These are phyloP conservation scores for Fusarium beomiforme DNA, from an alignment of 2,329 filamentous ascomycete species.

Conservation along the genomic window DNA sequence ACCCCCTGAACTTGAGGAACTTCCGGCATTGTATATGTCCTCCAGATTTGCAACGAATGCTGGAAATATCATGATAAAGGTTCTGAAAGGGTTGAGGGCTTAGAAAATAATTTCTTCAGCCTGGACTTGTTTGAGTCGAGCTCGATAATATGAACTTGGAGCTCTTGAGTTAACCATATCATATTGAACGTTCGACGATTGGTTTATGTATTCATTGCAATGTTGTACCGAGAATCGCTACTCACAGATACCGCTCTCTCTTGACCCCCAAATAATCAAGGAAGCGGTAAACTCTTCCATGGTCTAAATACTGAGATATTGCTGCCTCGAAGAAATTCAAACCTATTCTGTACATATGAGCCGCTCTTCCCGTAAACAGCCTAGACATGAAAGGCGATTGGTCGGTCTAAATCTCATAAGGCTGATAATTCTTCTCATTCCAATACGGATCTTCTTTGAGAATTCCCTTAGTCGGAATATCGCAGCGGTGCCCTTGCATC, in stretches of 20 bases:
- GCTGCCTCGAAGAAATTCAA: neutral
- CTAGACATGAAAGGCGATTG: neutral
- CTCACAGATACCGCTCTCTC: neutral
- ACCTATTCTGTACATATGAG: neutral
- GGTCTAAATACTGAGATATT: too few relatives aligned
- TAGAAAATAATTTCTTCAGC: too few relatives aligned
- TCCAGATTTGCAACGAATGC: slow-evolving; percentile 12
- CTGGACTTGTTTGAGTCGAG: too few relatives aligned
- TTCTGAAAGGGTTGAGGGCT: neutral
- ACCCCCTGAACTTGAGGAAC: neutral
- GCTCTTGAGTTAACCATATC: neutral
- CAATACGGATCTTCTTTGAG: neutral
- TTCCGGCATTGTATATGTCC: neutral
- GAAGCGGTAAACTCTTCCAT: neutral
- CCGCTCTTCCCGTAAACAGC: neutral
- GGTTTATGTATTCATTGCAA: neutral
- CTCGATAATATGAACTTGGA: neutral
- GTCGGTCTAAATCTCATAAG: neutral
- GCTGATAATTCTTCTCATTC: neutral
- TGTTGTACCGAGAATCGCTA: fast-evolving
- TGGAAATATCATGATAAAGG: slow-evolving; percentile 17
- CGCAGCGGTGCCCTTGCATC: neutral
- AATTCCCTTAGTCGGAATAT: neutral
- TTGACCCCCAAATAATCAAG: neutral
- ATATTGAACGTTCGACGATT: neutral